These are phyloP conservation scores for Cephaloascus albidus DNA, from an alignment of 805 yeast species.

Conservation along the genomic window DNA sequence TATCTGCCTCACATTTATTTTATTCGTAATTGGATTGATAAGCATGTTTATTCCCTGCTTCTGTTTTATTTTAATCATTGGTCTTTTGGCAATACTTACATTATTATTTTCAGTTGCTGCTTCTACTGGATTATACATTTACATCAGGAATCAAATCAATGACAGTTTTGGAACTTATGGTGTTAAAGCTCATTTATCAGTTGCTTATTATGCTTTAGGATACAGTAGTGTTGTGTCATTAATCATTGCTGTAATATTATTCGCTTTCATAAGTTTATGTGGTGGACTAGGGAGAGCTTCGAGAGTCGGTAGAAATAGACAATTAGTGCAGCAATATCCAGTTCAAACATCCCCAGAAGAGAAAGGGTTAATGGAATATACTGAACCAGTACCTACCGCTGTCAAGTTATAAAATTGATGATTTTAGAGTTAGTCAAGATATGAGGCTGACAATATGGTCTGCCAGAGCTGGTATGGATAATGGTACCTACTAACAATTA, in stretches of 20 bases:
- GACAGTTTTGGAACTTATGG: slow-evolving; percentile 40
- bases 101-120: slow-evolving; percentile 40
- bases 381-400: too few species aligned
- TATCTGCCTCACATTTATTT: slow-evolving; percentile 31
- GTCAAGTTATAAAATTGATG: too few species aligned
- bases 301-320: neutral
- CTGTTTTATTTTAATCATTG: slow-evolving; percentile 33
- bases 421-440: too few species aligned
- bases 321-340: neutral
- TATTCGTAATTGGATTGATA: slow-evolving; percentile 33
- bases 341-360: neutral
- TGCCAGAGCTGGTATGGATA: too few species aligned
- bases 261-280: neutral
- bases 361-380: neutral
- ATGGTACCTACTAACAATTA: too few species aligned
- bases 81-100: slow-evolving; percentile 27
- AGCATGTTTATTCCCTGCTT: slow-evolving; percentile 37
- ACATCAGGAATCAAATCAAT: slow-evolving; percentile 42
- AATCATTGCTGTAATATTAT: slow-evolving; percentile 26
- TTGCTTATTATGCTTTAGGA: slow-evolving; percentile 43
- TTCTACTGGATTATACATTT: slow-evolving; percentile 52
- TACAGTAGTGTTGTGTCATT: slow-evolving; percentile 57
- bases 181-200: slow-evolving; percentile 39
- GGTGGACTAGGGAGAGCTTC: neutral
- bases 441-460: too few species aligned